Evolutionary conservation across 345 rosid species (phyloP).

Genomic region (Citrus glauca): DNA sequence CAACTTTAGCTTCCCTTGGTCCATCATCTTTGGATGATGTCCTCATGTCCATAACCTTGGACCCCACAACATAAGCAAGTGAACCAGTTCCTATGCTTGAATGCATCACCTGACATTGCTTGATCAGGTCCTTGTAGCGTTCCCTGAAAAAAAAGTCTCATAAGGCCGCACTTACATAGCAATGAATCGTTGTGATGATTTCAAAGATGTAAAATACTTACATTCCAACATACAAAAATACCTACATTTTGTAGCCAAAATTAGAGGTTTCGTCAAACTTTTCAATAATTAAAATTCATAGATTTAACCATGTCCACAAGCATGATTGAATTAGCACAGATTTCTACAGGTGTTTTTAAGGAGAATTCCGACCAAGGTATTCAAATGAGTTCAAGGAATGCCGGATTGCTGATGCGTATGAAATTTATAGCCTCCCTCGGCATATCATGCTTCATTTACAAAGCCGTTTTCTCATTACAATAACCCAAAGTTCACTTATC

Average conservation of each 20-base stretch:
- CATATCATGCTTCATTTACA: not conserved
- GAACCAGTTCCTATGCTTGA: slow-evolving; percentile 88
- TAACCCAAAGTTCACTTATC: not conserved
- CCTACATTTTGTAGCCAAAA: not conserved
- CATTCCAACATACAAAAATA: not conserved
- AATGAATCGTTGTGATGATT: not conserved
- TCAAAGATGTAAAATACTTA: not conserved
- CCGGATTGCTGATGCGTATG: not conserved
- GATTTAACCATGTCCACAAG: not conserved
- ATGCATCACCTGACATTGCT: slow-evolving; percentile 84
- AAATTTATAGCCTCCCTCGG: not conserved
- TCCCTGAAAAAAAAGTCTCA: slow-evolving; percentile 48
- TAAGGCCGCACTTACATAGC: slow-evolving; percentile 6
- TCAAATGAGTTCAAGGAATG: not conserved
- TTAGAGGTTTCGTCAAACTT: not conserved
- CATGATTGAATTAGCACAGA: not conserved
- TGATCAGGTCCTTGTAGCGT: slow-evolving; percentile 58
- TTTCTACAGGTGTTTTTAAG: not conserved
- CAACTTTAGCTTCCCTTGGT: slow-evolving; percentile 39
- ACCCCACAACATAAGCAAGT: slow-evolving; percentile 87
- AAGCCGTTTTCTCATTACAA: not conserved
- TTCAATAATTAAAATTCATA: not conserved
- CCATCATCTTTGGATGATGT: slow-evolving; percentile 64
- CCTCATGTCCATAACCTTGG: slow-evolving; percentile 94
- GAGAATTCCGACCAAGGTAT: not conserved